A percentile compares a stretch with the other conserved stretches of the same genome.
Conservation (phyloP, 1,284 basidiomycete genomes). For the Ustilago xerochloae region DNA sequence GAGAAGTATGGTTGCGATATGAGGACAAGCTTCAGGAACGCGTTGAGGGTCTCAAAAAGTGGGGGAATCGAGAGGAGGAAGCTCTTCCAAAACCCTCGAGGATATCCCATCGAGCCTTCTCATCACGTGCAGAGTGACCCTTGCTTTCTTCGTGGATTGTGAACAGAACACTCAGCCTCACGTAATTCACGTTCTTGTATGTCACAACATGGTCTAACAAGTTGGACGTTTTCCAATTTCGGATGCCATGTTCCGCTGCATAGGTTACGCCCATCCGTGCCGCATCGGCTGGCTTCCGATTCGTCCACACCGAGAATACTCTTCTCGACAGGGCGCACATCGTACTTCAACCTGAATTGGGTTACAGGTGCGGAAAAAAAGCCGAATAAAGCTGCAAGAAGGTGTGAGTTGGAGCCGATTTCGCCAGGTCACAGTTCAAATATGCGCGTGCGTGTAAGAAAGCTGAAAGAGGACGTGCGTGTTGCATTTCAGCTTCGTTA, state of each 20-base stretch:
- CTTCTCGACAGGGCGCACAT: too few relatives aligned
- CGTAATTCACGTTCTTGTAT: neutral
- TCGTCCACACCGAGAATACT: too few relatives aligned
- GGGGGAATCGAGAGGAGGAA: neutral
- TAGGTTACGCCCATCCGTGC: too few relatives aligned
- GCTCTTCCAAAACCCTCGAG: neutral
- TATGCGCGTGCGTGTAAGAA: neutral
- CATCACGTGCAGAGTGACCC: conserved; percentile 14
- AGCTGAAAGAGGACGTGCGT: neutral
- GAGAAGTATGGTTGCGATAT: neutral
- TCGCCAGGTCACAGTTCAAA: neutral
- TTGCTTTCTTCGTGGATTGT: neutral
- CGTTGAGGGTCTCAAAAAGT: neutral
- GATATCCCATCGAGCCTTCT: conserved; percentile 14
- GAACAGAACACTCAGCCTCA: conserved; percentile 12
- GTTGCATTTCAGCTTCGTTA: neutral
- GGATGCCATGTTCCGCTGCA: conserved; percentile 7
- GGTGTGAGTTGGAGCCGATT: neutral
- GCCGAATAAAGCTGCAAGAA: too few relatives aligned
- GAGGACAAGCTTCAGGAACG: conserved; percentile 1
- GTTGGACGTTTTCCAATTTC: neutral
- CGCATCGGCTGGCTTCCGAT: too few relatives aligned
- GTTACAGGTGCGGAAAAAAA: too few relatives aligned
- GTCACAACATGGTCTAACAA: neutral
- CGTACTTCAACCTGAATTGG: too few relatives aligned